Percentiles rank a stretch among this genome's conserved stretches.
These are phyloP conservation scores for Astragalus glycyphyllos DNA, from an alignment of 306 rosid species.

Conservation along the genomic window DNA sequence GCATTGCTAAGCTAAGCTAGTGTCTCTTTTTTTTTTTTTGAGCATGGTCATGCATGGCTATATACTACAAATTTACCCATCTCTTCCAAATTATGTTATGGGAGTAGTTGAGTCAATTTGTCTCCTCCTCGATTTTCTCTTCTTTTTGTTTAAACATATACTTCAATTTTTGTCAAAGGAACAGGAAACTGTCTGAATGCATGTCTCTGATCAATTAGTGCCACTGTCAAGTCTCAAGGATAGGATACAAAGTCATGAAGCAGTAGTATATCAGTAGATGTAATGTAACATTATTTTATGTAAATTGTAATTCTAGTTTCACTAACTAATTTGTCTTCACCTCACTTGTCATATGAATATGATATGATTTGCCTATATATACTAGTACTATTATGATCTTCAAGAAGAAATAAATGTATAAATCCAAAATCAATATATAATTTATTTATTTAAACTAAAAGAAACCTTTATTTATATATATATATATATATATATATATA, in stretches of 20 bases:
- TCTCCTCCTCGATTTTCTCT: neutral
- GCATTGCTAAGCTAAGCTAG: neutral
- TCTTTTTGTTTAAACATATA: neutral
- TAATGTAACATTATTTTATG: neutral
- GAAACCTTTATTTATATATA: too few relatives aligned
- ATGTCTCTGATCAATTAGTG: conserved; percentile 40
- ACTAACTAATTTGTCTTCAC: conserved; percentile 36
- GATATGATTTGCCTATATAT: neutral
- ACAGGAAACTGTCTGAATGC: conserved; percentile 34
- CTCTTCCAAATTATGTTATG: conserved; percentile 19
- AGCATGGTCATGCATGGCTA: conserved; percentile 50
- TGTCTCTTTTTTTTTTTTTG: conserved; percentile 35
- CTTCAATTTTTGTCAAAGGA: conserved; percentile 31
- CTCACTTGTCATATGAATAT: neutral
- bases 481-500: too few relatives aligned
- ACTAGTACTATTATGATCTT: too few relatives aligned
- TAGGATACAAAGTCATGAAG: conserved; percentile 27
- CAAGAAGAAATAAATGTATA: too few relatives aligned
- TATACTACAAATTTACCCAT: neutral
- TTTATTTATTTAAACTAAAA: too few relatives aligned
- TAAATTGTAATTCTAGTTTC: neutral
- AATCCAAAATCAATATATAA: too few relatives aligned
- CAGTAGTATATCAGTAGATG: neutral
- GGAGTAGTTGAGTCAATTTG: conserved; percentile 41
- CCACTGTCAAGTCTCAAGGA: too few relatives aligned